These are phyloP conservation scores for Umbelopsis sp. DNA, from an alignment of 192 early-diverging fungal species.

Conservation along the genomic window DNA sequence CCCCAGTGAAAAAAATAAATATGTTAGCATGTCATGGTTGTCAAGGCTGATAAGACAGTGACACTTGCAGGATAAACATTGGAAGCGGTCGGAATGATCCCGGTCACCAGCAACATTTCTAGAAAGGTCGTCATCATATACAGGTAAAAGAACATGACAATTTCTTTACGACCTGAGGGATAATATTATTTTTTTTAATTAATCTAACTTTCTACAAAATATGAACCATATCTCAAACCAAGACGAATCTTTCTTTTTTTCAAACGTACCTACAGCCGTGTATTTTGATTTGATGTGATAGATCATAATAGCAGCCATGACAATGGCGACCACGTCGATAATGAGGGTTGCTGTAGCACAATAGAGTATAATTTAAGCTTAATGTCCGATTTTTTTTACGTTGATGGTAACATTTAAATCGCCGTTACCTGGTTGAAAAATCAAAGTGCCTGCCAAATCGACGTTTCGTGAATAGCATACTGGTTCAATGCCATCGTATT, in stretches of 20 bases:
- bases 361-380: background rate
- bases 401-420: background rate
- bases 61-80: constrained; percentile 62
- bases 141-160: constrained; percentile 89
- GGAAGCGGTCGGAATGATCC: constrained; percentile 74
- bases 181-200: background rate
- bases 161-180: constrained; percentile 78
- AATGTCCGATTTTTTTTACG: constrained; percentile 11
- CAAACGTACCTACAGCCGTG: constrained; percentile 87
- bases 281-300: constrained; percentile 97
- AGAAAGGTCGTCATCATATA: constrained; percentile 75
- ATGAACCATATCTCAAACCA: background rate
- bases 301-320: constrained; percentile 99
- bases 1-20: background rate
- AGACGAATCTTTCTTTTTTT: background rate
- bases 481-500: constrained; percentile 75
- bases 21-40: constrained; percentile 11
- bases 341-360: constrained; percentile 77
- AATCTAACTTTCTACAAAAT: background rate
- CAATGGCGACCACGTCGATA: constrained; percentile 88
- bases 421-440: constrained; percentile 85
- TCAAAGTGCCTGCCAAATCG: constrained; percentile 76
- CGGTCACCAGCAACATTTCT: constrained; percentile 76
- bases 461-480: constrained; percentile 96
- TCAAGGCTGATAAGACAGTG: constrained; percentile 1